Evolutionary conservation across 306 rosid species (phyloP), one percentile per base, ranked within the genome.

Genomic region (Fagus sylvatica): DNA sequence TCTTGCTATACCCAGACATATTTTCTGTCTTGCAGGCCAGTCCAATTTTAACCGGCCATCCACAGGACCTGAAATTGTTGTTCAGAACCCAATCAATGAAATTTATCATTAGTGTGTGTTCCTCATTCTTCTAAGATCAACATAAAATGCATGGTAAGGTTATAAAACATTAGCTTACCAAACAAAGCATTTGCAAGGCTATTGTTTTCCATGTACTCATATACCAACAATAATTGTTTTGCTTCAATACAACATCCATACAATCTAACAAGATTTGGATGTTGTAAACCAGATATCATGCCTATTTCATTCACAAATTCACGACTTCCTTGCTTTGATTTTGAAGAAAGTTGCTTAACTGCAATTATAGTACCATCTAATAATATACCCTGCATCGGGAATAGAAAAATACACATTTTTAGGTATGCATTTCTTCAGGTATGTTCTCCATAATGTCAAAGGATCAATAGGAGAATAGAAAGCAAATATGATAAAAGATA

Each of bases 1-100:
- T 82, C 78, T 93, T n/a, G 96, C 94, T 73, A 93, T 80, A 62
- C 97, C 96, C 5, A 89, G 73, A 71, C 96, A 90, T 64, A 93
- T 90, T 77, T 81, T 85, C 55, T 62, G 79, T 80, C 96, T 89
- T 65, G 86, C 80, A 22, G 89, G 66, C 97, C 97, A 90, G 55
- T 86, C 88, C 77, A 89, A 28, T 37, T 69, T 74, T 42, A 87
- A 71, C 76, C 13, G 83, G 39, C 53, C 66, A n/a, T 36, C 13
- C 62, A 71, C 76, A 5, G 75, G 78, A 70, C 87, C 92, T 92
- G 72, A n/a, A 76, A 36, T 39, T 12, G 7, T 5, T 66, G 13
- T 28, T 1, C 32, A 46, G 0, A 19, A 57, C 34, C 34, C 32
- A 57, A 28, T 57, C 15, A 57, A 28, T 9, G 6, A 57, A 19